A percentile compares a stretch with the other conserved stretches of the same genome.
phyloP scores from a whole-genome alignment of 306 rosid species.

The Senna siamea region DNA sequence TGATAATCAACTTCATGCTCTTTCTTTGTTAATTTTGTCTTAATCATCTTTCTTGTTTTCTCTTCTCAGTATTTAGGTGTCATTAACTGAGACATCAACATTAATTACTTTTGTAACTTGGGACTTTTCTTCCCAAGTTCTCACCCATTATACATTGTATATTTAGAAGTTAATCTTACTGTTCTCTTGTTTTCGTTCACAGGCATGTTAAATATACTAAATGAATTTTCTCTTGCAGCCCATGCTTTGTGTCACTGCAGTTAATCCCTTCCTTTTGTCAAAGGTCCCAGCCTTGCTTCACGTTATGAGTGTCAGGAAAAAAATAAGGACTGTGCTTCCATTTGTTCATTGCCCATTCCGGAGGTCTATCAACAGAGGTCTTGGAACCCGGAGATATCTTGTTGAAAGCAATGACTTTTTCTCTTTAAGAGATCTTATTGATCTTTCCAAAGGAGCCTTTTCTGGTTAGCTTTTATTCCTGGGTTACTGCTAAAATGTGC shows the following conservation, averaged over 20 bases:
- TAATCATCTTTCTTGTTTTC: conserved; percentile 7
- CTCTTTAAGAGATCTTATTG: conserved; percentile 93
- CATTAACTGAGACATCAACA: background rate
- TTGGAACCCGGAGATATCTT: conserved; percentile 88
- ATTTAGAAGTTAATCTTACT: conserved; percentile 26
- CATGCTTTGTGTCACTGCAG: conserved; percentile 99
- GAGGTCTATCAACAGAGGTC: conserved; percentile 77
- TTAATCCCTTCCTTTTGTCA: conserved; percentile 94
- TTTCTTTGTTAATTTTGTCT: conserved; percentile 9
- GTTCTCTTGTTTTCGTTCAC: conserved; percentile 5
- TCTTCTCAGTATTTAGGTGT: conserved; percentile 25
- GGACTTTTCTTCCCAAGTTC: background rate
- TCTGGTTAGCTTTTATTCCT: conserved; percentile 67
- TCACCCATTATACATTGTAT: background rate
- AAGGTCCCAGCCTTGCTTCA: conserved; percentile 91
- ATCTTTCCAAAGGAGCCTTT: conserved; percentile 97
- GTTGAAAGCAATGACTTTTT: conserved; percentile 95
- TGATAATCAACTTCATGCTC: conserved; percentile 24
- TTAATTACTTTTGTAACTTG: background rate
- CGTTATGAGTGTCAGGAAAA: conserved; percentile 82
- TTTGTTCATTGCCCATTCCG: conserved; percentile 88
- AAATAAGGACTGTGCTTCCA: conserved; percentile 78
- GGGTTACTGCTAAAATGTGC: conserved; percentile 18
- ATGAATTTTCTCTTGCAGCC: conserved; percentile 82
- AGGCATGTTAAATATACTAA: conserved; percentile 8